These are phyloP conservation scores for Botrytis sinoallii DNA, from an alignment of 2,329 filamentous ascomycete species.

Conservation along the genomic window DNA sequence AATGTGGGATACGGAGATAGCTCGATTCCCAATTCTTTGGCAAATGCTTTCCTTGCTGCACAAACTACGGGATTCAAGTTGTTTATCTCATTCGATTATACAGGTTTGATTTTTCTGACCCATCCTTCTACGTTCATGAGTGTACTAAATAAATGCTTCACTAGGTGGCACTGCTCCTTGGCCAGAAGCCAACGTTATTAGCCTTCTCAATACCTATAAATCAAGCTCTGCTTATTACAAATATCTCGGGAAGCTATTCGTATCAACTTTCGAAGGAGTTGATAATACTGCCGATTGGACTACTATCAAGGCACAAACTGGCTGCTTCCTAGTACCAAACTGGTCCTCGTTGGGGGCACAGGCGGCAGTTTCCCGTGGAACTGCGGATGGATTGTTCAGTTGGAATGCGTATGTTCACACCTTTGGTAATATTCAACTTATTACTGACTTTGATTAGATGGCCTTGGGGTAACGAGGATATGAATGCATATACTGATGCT, in stretches of 20 bases:
- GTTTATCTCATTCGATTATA: slow-evolving; percentile 1
- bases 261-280: slow-evolving; percentile 2
- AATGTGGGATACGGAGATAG: background rate
- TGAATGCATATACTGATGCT: slow-evolving; percentile 1
- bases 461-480: background rate
- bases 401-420: background rate
- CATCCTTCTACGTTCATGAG: background rate
- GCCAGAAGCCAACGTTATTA: background rate
- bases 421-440: background rate
- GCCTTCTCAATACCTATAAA: background rate
- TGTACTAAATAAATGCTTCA: background rate
- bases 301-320: background rate
- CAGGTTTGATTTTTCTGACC: background rate
- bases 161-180: background rate
- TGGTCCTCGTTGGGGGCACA: background rate
- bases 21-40: background rate
- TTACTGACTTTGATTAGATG: background rate
- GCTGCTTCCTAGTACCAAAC: background rate
- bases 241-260: background rate
- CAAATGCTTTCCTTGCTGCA: background rate
- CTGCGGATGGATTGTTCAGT: background rate
- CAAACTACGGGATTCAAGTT: background rate
- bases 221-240: background rate
- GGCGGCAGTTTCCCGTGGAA: background rate
- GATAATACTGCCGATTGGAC: background rate